Percentiles rank a stretch among this genome's conserved stretches.
These are phyloP conservation scores for Myxozyma lipomycoides DNA, from an alignment of 805 yeast genomes.

Conservation along the genomic window DNA sequence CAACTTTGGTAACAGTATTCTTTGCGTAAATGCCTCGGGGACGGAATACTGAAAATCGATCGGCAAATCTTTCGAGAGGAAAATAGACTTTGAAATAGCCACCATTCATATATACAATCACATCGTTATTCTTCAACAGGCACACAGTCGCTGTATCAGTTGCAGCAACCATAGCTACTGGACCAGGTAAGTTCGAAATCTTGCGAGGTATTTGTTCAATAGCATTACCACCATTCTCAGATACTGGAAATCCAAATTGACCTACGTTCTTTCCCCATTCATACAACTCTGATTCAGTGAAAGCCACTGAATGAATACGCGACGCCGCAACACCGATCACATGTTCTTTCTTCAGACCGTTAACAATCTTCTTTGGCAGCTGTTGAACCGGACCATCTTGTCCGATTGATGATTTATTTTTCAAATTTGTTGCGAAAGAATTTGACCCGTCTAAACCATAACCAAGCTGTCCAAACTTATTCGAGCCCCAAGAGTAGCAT, in stretches of 20 bases:
- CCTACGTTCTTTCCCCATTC: conserved; percentile 82
- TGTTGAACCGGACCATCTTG: conserved; percentile 34
- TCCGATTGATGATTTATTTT: conserved; percentile 28
- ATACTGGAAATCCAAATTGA: conserved; percentile 60
- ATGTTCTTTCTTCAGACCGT: conserved; percentile 42
- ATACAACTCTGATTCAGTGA: conserved; percentile 46
- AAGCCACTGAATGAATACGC: conserved; percentile 63
- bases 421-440: background rate
- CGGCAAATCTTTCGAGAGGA: conserved; percentile 35
- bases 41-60: conserved; percentile 28
- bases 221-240: conserved; percentile 29
- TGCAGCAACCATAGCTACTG: conserved; percentile 55
- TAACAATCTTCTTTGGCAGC: conserved; percentile 42
- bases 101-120: conserved; percentile 58
- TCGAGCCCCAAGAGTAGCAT: conserved; percentile 79
- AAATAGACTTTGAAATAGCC: conserved; percentile 50
- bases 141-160: conserved; percentile 69
- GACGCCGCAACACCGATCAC: conserved; percentile 57
- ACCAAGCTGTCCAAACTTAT: conserved; percentile 65
- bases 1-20: conserved; percentile 19
- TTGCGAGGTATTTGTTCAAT: conserved; percentile 35
- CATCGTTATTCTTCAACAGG: conserved; percentile 52
- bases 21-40: conserved; percentile 22
- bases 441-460: conserved; percentile 31
- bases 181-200: conserved; percentile 45